Evolutionary conservation across 2,329 filamentous ascomycete genomes (phyloP).

Genomic region (Hymenoscyphus albidus): DNA sequence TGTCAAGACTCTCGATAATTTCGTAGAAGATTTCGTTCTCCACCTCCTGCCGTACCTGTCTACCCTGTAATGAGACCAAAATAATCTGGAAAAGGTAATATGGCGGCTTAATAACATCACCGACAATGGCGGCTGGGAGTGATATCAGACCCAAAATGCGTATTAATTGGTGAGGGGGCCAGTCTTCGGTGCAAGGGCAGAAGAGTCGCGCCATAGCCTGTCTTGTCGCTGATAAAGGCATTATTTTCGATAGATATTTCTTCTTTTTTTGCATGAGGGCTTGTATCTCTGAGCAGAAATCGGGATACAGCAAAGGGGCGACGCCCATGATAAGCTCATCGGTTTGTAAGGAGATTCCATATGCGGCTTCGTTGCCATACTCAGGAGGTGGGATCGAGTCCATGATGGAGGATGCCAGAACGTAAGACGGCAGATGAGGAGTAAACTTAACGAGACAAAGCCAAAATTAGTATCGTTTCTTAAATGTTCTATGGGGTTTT

Average conservation of each 20-base stretch:
- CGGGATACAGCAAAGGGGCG: background rate
- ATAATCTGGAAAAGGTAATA: no score
- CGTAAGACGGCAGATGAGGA: background rate
- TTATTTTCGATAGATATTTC: background rate
- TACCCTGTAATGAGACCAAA: no score
- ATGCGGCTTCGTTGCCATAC: background rate
- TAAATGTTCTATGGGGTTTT: background rate
- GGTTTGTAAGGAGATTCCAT: background rate
- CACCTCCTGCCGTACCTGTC: no score
- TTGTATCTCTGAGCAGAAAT: background rate
- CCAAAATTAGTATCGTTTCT: background rate
- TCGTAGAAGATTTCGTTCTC: background rate
- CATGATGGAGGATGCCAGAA: background rate
- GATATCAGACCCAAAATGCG: no score
- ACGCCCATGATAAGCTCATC: background rate
- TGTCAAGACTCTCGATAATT: background rate
- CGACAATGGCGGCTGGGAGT: no score
- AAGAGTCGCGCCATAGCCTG: no score
- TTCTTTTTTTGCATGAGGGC: background rate
- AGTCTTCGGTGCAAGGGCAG: no score
- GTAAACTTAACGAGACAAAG: background rate
- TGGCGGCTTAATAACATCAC: no score
- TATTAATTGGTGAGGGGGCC: no score
- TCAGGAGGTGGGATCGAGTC: background rate
- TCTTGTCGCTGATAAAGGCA: no score